These are phyloP conservation scores for Blastobotrys malaysiensis DNA, from an alignment of 1,139 yeast species.

Conservation along the genomic window DNA sequence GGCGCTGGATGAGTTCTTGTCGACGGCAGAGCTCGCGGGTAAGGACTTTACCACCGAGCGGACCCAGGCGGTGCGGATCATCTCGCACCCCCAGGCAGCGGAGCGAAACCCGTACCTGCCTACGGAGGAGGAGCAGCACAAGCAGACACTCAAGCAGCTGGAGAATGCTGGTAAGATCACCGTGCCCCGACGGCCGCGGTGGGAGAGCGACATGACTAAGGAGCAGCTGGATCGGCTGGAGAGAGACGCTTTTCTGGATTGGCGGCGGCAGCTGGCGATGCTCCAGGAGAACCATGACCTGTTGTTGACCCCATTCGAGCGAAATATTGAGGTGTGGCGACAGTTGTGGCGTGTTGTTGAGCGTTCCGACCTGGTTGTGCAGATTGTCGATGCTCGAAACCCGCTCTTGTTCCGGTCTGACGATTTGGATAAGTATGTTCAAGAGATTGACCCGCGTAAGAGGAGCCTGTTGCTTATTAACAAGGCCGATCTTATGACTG, in stretches of 20 bases:
- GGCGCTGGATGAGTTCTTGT: conserved; percentile 88
- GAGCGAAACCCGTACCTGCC: conserved; percentile 49
- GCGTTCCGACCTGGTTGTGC: conserved; percentile 89
- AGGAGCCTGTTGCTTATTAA: conserved; percentile 79
- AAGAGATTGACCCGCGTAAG: conserved; percentile 65
- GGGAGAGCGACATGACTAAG: conserved; percentile 61
- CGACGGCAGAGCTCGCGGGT: conserved; percentile 92
- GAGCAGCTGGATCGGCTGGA: conserved; percentile 78
- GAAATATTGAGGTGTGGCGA: conserved; percentile 97
- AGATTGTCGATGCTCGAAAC: conserved; percentile 96
- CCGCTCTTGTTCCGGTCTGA: conserved; percentile 86
- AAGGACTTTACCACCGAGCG: conserved; percentile 94
- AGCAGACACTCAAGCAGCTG: conserved; percentile 48
- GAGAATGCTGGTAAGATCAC: conserved; percentile 73
- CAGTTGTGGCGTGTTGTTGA: conserved; percentile 98
- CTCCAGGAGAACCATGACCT: conserved; percentile 79
- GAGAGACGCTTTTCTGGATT: conserved; percentile 81
- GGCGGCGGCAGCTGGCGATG: conserved; percentile 87
- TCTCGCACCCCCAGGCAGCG: conserved; percentile 40
- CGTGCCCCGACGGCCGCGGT: conserved; percentile 91
- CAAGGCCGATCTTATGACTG: conserved; percentile 84
- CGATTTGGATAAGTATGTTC: conserved; percentile 81
- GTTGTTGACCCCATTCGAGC: conserved; percentile 90
- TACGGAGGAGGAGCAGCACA: conserved; percentile 46
- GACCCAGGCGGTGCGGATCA: conserved; percentile 63